Conservation (phyloP, 371 early-diverging fungal species). For the Mucor saturninus region DNA sequence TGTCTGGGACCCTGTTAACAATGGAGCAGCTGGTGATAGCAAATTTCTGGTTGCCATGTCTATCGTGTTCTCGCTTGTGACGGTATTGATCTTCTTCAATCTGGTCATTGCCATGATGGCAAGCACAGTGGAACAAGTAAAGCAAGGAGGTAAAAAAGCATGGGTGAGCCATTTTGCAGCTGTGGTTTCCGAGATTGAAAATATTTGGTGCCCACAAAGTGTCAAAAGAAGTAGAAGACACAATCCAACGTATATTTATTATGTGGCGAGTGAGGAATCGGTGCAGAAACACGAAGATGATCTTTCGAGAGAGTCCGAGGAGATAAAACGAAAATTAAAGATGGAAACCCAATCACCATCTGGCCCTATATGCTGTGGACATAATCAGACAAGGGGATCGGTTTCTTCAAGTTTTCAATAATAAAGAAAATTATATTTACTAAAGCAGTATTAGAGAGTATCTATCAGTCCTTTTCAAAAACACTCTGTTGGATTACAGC, state of each 20-base stretch:
- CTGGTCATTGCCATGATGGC: conserved; percentile 27
- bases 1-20: conserved; percentile 19
- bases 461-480: too few relatives aligned
- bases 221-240: conserved; percentile 16
- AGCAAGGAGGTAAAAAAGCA: conserved; percentile 11
- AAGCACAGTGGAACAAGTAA: conserved; percentile 15
- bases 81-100: conserved; percentile 18
- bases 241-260: conserved; percentile 19
- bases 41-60: conserved; percentile 7
- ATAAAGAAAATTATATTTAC: too few relatives aligned
- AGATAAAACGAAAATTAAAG: too few relatives aligned
- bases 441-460: too few relatives aligned
- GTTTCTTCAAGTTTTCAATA: too few relatives aligned
- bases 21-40: conserved; percentile 19
- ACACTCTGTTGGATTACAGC: too few relatives aligned
- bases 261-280: conserved; percentile 8
- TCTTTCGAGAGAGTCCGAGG: background rate
- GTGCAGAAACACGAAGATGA: background rate
- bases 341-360: too few relatives aligned
- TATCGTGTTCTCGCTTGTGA: conserved; percentile 16
- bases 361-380: too few relatives aligned
- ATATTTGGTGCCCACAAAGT: conserved; percentile 18
- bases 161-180: conserved; percentile 18
- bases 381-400: too few relatives aligned
- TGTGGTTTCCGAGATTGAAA: conserved; percentile 21